Evolutionary conservation across 306 rosid species (phyloP).

Genomic region (Ziziphus jujuba): DNA sequence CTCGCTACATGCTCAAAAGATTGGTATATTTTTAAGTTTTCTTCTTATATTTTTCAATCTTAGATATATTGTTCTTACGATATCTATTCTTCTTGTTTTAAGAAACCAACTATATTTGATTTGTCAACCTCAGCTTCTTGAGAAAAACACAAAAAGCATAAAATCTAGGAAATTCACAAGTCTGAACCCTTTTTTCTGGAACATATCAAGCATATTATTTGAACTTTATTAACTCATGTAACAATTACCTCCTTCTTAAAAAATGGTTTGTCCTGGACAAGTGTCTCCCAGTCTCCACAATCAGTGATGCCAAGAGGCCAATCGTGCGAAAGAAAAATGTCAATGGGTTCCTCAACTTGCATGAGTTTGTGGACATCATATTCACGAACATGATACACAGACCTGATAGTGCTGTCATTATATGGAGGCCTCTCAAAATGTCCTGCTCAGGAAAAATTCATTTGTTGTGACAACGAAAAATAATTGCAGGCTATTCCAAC

Average conservation of each 20-base stretch:
- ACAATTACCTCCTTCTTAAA: slow-evolving; percentile 68
- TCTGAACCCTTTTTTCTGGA: not conserved
- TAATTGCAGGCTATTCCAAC: not conserved
- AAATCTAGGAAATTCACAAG: slow-evolving; percentile 1
- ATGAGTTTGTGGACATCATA: slow-evolving; percentile 76
- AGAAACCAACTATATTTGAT: not conserved
- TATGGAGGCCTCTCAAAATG: slow-evolving; percentile 96
- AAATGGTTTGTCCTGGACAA: slow-evolving; percentile 49
- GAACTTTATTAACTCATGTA: slow-evolving; percentile 2
- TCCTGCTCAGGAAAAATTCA: slow-evolving; percentile 47
- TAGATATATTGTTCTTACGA: not conserved
- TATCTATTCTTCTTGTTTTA: not conserved
- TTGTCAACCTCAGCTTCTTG: not conserved
- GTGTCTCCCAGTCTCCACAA: slow-evolving; percentile 74
- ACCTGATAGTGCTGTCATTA: slow-evolving; percentile 58
- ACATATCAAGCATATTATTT: not conserved
- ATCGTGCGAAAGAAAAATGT: slow-evolving; percentile 92
- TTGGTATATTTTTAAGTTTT: not conserved
- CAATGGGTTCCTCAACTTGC: slow-evolving; percentile 80
- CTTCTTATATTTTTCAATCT: not conserved
- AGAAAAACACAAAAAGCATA: not conserved
- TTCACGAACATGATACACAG: slow-evolving; percentile 89
- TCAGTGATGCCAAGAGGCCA: slow-evolving; percentile 93
- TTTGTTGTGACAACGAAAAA: not conserved
- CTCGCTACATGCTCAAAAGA: not conserved